Base-by-base conservation (phyloP, 2,329 filamentous ascomycete genomes). In the Shiraia sp. region DNA sequence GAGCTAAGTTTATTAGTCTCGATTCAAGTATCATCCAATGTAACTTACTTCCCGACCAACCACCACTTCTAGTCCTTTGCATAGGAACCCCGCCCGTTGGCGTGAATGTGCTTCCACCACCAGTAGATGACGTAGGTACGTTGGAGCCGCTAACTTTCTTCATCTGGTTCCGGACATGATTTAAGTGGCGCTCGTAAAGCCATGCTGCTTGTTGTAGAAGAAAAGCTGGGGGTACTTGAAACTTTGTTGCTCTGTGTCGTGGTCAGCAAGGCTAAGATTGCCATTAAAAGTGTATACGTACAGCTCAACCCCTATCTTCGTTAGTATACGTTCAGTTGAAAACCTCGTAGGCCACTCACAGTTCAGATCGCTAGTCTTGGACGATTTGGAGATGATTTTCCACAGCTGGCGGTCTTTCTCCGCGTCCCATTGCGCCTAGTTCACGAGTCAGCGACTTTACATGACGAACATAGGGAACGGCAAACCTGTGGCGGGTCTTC, bases 131-230 rank as follows among this genome's bases (percentile, higher is more conserved):
- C 2, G 83, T 81, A 2, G 83, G 83, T 1, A 79, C 76, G 13
- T 75, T 71, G 3, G 82, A 82, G 42, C 73, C 79, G 2, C 80
- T 82, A 30, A 85, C 82, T 63, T 86, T 93, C 48, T 88, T 83
- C 75, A 97, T 90, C 72, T 96, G 90, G 14, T 88, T 90, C 53
- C 89, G 83, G 33, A 97, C 88, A 66, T 96, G 90, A 1, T 88
- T 88, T 19, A 95, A 81, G 72, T 97, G 90, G 36, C 88, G 80
- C 66, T 97, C 91, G 63, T 93, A 96, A 5, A 97, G 81, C 81
- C 90, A 96, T 68, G 90, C 90, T 50, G 90, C 90, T 71, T 99
- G 90, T 65, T 96, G 89, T 12, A 96, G 81, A 23, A 99, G 79
- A 62, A 97, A 97, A 28, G 90, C 80, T 43, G 95, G 82, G 17